Percentiles rank a stretch among this genome's conserved stretches.
Evolutionary conservation across 1,139 yeast species (phyloP).

Genomic region (Protomyces lactucae-debilis): DNA sequence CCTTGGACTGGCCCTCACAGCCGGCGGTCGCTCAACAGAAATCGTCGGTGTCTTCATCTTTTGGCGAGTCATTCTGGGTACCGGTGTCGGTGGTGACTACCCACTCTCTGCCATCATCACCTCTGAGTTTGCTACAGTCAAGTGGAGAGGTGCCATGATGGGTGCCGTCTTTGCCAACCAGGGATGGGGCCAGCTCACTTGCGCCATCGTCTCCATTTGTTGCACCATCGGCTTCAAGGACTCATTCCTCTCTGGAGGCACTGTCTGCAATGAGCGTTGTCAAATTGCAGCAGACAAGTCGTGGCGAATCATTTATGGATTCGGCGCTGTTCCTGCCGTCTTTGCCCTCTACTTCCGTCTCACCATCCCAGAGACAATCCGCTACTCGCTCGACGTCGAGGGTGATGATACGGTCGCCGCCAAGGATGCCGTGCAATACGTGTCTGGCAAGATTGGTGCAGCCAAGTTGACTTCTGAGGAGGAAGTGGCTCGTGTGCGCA

Average conservation of each 20-base stretch:
- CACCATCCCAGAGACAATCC: constrained; percentile 90
- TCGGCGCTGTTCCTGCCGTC: constrained; percentile 83
- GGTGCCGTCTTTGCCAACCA: constrained; percentile 89
- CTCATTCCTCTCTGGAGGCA: constrained; percentile 47
- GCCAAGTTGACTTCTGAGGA: constrained; percentile 37
- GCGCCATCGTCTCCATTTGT: constrained; percentile 72
- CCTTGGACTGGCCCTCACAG: constrained; percentile 62
- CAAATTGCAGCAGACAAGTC: constrained; percentile 76
- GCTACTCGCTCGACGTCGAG: constrained; percentile 72
- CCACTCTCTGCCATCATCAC: constrained; percentile 92
- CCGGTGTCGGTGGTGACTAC: constrained; percentile 99
- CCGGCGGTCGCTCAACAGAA: constrained; percentile 62
- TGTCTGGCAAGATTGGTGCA: constrained; percentile 39
- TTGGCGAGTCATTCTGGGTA: constrained; percentile 79
- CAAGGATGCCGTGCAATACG: constrained; percentile 46
- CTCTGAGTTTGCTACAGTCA: constrained; percentile 82
- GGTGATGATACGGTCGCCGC: constrained; percentile 48
- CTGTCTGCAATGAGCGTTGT: constrained; percentile 62
- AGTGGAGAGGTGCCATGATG: constrained; percentile 96
- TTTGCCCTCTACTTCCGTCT: constrained; percentile 81
- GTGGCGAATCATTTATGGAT: constrained; percentile 87
- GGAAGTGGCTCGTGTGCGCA: constrained; percentile 50
- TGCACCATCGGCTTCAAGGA: constrained; percentile 68
- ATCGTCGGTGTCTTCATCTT: constrained; percentile 69
- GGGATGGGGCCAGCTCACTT: constrained; percentile 86